Evolutionary conservation across 225 moss, liverwort and hornwort species (phyloP), one percentile per base, ranked within the genome.

Genomic region (Lunularia cruciata): DNA sequence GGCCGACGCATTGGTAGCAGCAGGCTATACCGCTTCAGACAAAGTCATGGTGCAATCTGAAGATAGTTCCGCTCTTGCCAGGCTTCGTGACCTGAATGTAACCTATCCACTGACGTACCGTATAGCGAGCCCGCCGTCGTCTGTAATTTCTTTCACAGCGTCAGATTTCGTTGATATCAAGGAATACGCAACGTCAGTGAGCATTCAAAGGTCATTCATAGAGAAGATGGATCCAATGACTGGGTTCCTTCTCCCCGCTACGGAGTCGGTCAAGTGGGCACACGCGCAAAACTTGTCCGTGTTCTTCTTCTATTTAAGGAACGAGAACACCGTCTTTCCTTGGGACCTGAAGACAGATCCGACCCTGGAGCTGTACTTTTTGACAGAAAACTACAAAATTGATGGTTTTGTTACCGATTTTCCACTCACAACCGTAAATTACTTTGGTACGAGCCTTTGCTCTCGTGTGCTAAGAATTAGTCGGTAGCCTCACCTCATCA

Each of bases 21-120:
- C 98, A 9, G 88, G 91, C 22, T 82, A 87, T 30, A 86, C 86
- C 40, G 72, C 73, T 40, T 78, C 63, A 22, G 84, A 93, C 61
- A 84, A 81, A 53, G 71, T 98, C 22, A 48, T 86, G 48, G 37
- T 98, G 37, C 83, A 87, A 65, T 88, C 98, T 9, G 88, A 88
- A 67, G 98, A 98, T 65, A 89, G 86, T 64, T 85, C 98, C 23
- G 98, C 85, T 32, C 81, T 98, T 75, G 73, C 81, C 33, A 84
- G 89, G 62, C 78, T 98, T 63, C 79, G 82, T 16, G 61, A 47
- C 1, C 48, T 87, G 67, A 60, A 85, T 2, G 81, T 92, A 0
- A 45, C 71, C 10, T 79, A 85, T 67, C 86, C 87, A 55, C 84
- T 78, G 6, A 86, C 89, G 60, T 98, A 86, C 30, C 70, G 70